phyloP scores from a whole-genome alignment of 345 rosid genomes.

The Melastoma malabathricum region DNA sequence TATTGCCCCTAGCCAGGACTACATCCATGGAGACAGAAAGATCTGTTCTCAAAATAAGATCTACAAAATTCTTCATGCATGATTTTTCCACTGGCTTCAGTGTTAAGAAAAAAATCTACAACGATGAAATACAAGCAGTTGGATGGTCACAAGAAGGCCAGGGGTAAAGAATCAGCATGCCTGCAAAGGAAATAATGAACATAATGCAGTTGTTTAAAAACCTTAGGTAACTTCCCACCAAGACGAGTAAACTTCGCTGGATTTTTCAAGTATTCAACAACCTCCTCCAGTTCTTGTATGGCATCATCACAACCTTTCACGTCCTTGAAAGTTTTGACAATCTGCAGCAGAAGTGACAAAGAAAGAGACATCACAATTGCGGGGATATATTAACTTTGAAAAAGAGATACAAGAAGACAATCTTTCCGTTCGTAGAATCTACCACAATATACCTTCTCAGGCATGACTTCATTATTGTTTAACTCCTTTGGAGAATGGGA shows the following conservation, averaged over 20 bases:
- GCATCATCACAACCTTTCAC: constrained; percentile 99
- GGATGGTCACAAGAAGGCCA: background rate
- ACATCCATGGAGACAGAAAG: no score
- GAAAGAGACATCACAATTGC: background rate
- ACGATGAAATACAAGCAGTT: background rate
- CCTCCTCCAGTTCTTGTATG: constrained; percentile 97
- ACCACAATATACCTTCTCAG: constrained; percentile 58
- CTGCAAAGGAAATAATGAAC: background rate
- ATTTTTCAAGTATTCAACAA: constrained; percentile 89
- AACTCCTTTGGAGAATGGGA: constrained; percentile 77
- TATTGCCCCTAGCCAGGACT: no score
- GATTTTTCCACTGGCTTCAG: no score
- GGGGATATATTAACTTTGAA: no score
- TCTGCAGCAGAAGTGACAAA: constrained; percentile 46
- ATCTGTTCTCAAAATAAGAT: background rate
- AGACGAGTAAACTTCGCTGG: constrained; percentile 95
- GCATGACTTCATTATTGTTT: constrained; percentile 86
- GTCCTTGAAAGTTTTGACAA: constrained; percentile 96
- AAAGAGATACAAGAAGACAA: no score
- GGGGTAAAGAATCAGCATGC: background rate
- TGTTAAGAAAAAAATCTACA: background rate
- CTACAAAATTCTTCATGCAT: background rate
- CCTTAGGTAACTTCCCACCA: constrained; percentile 98
- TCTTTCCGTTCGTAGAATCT: background rate
- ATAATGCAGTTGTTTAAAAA: constrained; percentile 9